Percentiles rank a stretch among this genome's conserved stretches.
phyloP scores from a whole-genome alignment of 805 yeast genomes.

The Saccharomycopsis lassenensis region DNA sequence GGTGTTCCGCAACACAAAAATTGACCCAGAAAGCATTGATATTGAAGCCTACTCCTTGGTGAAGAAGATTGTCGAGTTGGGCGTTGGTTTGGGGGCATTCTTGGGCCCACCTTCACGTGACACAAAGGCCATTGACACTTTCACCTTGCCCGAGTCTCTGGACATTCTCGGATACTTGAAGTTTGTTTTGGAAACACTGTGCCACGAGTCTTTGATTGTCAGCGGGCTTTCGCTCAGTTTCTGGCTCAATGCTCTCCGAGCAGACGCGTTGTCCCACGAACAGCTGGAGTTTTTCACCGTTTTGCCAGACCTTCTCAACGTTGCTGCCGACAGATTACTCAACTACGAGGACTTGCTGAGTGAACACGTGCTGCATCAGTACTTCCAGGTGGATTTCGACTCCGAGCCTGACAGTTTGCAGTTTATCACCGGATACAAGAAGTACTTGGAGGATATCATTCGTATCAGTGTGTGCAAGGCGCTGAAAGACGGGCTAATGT shows the following conservation, averaged over 20 bases:
- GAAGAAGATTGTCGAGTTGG: slow-evolving; percentile 88
- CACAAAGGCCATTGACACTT: slow-evolving; percentile 18
- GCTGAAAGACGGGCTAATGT: slow-evolving; percentile 69
- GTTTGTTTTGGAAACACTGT: slow-evolving; percentile 70
- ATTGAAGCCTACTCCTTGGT: slow-evolving; percentile 71
- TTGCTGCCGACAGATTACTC: slow-evolving; percentile 67
- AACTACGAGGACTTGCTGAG: slow-evolving; percentile 62
- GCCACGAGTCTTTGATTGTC: slow-evolving; percentile 76
- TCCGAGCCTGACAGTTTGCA: slow-evolving; percentile 67
- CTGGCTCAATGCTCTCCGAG: slow-evolving; percentile 86
- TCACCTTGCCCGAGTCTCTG: slow-evolving; percentile 36
- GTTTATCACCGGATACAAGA: slow-evolving; percentile 70
- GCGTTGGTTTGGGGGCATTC: slow-evolving; percentile 75
- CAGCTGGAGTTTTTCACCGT: slow-evolving; percentile 24
- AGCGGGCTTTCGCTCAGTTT: slow-evolving; percentile 85
- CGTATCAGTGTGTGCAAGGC: slow-evolving; percentile 78
- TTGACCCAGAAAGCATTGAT: slow-evolving; percentile 63
- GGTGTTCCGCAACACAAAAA: slow-evolving; percentile 43
- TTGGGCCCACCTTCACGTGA: slow-evolving; percentile 37
- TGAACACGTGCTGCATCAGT: slow-evolving; percentile 51
- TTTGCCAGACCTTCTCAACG: slow-evolving; percentile 59
- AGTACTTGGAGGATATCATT: slow-evolving; percentile 82
- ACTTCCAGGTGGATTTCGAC: slow-evolving; percentile 79
- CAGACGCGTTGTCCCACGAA: slow-evolving; percentile 48
- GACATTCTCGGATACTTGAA: slow-evolving; percentile 61